Evolutionary conservation across 1,139 yeast species (phyloP).

Genomic region (Blastobotrys niveus): DNA sequence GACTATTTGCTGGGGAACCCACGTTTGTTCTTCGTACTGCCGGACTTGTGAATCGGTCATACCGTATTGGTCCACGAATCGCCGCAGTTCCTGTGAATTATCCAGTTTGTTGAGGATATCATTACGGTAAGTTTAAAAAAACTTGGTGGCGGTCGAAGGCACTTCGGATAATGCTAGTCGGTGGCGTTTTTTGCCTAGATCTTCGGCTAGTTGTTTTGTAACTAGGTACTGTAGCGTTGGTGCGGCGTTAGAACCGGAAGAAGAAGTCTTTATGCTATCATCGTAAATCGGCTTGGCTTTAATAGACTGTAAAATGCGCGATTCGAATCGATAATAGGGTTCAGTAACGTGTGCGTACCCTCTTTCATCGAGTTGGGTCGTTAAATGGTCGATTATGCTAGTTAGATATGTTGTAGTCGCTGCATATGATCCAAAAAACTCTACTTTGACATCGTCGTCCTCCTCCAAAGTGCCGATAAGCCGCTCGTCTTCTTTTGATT

Average conservation of each 20-base stretch:
- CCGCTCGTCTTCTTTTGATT: constrained; percentile 4
- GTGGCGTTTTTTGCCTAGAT: neutral
- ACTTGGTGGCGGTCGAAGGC: neutral
- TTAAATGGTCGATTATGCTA: constrained; percentile 7
- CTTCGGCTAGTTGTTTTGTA: constrained; percentile 1
- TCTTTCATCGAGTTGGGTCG: constrained; percentile 11
- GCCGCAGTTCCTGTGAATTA: neutral
- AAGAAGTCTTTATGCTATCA: too few species aligned
- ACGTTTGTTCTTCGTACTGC: neutral
- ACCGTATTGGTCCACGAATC: neutral
- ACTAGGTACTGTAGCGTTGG: neutral
- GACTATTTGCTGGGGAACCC: too few species aligned
- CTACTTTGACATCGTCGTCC: neutral
- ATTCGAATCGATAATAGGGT: neutral
- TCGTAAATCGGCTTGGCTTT: neutral
- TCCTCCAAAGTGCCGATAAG: neutral
- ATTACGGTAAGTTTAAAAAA: neutral
- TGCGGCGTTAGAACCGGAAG: too few species aligned
- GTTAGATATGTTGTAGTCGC: constrained; percentile 19
- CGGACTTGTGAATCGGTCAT: constrained; percentile 1
- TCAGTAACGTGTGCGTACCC: constrained; percentile 18
- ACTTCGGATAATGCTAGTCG: neutral
- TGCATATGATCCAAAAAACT: constrained; percentile 13
- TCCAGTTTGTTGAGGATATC: neutral
- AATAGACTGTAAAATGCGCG: neutral